Evolutionary conservation across 2,329 filamentous ascomycete species (phyloP).

Genomic region (Penicillium glabrum): DNA sequence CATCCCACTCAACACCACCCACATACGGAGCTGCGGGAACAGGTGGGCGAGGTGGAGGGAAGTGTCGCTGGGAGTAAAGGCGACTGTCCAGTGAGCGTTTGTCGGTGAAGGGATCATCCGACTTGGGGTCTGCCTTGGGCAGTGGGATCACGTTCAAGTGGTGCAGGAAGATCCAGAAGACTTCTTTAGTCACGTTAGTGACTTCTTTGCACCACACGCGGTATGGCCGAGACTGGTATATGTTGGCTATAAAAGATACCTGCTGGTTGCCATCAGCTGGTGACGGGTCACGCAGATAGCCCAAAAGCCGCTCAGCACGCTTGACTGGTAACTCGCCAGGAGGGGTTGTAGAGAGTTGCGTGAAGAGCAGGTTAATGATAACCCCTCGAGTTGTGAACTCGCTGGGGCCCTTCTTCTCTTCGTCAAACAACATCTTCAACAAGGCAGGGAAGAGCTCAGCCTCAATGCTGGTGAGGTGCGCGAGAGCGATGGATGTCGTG

Average conservation of each 20-base stretch:
- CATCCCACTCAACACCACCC: conserved; percentile 97
- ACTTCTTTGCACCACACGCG: conserved; percentile 93
- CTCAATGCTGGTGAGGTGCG: conserved; percentile 78
- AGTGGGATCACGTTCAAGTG: conserved; percentile 80
- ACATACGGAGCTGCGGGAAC: conserved; percentile 95
- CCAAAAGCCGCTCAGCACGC: conserved; percentile 71
- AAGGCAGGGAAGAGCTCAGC: conserved; percentile 80
- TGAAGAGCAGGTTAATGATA: conserved; percentile 84
- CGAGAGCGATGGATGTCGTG: conserved; percentile 82
- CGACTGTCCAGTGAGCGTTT: conserved; percentile 14
- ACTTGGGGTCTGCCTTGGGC: conserved; percentile 31
- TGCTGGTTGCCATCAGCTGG: conserved; percentile 74
- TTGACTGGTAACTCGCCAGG: conserved; percentile 59
- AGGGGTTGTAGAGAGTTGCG: conserved; percentile 72
- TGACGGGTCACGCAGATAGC: conserved; percentile 76
- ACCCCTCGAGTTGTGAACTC: conserved; percentile 93
- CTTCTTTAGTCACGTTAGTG: conserved; percentile 90
- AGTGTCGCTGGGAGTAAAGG: conserved; percentile 59
- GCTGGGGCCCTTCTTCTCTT: conserved; percentile 96
- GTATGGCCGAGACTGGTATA: conserved; percentile 84
- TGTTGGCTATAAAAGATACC: conserved; percentile 82
- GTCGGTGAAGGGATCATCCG: conserved; percentile 32
- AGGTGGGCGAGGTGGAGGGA: conserved; percentile 81
- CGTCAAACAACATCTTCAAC: conserved; percentile 86
- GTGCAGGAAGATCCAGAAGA: conserved; percentile 99